Conservation (phyloP, 768 basidiomycete genomes). For the Suillus lakei region DNA sequence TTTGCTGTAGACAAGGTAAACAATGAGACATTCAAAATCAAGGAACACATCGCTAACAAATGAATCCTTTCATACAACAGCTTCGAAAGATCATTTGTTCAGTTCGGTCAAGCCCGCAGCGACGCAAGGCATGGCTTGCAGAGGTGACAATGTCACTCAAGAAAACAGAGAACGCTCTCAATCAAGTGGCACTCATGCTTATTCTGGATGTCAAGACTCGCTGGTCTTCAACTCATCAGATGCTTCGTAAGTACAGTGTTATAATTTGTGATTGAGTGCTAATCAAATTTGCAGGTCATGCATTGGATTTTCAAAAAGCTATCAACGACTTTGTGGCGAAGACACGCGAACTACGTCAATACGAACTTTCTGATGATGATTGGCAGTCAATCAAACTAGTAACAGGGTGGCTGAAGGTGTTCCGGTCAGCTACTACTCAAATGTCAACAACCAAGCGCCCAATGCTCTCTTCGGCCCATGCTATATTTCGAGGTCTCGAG, state of each 20-base stretch:
- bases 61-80: neutral
- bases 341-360: neutral
- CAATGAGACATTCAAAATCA: too few species aligned
- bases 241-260: constrained; percentile 25
- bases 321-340: neutral
- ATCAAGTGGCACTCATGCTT: neutral
- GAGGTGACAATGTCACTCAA: neutral
- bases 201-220: constrained; percentile 39
- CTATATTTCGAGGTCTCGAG: neutral
- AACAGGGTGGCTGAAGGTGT: neutral
- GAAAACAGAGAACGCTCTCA: neutral
- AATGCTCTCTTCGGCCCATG: neutral
- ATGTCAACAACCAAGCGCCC: neutral
- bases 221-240: constrained; percentile 45
- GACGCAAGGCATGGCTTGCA: neutral
- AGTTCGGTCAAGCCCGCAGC: neutral
- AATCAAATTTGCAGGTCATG: too few species aligned
- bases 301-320: neutral
- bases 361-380: neutral
- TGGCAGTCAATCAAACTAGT: neutral
- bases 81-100: neutral
- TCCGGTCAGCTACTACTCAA: neutral
- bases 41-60: too few species aligned
- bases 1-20: too few species aligned
- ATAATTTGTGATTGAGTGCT: too few species aligned